Conservation (phyloP, 169 alveolate species). For the Fabrea salina region DNA sequence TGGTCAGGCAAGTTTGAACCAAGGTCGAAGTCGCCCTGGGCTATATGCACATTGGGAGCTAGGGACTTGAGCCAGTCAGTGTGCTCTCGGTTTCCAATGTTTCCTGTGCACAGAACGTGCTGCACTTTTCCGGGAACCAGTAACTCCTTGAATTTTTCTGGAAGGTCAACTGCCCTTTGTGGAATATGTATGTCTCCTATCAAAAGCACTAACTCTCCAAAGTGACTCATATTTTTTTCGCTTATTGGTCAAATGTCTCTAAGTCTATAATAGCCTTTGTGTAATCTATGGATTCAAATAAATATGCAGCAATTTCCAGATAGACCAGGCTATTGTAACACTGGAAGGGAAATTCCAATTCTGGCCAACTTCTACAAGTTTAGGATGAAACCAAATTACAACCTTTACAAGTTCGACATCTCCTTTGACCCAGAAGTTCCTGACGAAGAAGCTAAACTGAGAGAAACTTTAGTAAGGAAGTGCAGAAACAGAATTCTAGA, state of each 20-base stretch:
- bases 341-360: not conserved
- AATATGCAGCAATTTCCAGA: no score
- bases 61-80: constrained; percentile 87
- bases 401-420: not conserved
- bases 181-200: constrained; percentile 93
- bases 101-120: constrained; percentile 85
- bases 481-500: not conserved
- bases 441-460: not conserved
- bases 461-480: not conserved
- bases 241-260: no score
- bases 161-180: constrained; percentile 86
- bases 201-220: constrained; percentile 83
- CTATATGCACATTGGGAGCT: constrained; percentile 86
- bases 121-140: constrained; percentile 83
- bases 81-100: constrained; percentile 82
- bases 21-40: constrained; percentile 91
- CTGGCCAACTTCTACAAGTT: constrained; percentile 18
- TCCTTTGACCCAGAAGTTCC: not conserved
- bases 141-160: constrained; percentile 88
- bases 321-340: constrained; percentile 8
- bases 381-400: not conserved
- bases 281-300: no score
- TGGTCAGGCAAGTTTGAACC: constrained; percentile 79
- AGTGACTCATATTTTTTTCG: constrained; percentile 4
- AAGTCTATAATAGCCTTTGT: no score